These are phyloP conservation scores for Penicillium egyptiacum DNA, from an alignment of 495 filamentous ascomycete genomes.

Conservation along the genomic window DNA sequence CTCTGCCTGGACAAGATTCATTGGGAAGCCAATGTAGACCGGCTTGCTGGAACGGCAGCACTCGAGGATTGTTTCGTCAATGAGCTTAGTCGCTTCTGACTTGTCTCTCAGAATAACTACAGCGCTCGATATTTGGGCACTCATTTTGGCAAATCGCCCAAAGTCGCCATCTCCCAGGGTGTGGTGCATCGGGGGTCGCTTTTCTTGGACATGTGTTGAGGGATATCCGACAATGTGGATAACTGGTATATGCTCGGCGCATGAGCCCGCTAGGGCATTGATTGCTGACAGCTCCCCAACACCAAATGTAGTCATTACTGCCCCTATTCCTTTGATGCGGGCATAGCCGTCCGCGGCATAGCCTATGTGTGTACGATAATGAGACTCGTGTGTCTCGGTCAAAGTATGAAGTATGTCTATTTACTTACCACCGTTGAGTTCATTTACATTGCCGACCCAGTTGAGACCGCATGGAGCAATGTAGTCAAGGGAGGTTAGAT, in stretches of 20 bases:
- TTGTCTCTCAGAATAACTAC: constrained; percentile 8
- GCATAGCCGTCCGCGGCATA: constrained; percentile 84
- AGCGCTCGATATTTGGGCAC: constrained; percentile 11
- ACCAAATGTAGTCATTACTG: constrained; percentile 74
- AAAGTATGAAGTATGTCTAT: not conserved
- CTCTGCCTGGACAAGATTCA: constrained; percentile 13
- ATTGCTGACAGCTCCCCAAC: constrained; percentile 75
- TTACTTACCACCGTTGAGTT: constrained; percentile 64
- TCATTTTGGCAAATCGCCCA: constrained; percentile 35
- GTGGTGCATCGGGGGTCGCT: constrained; percentile 38
- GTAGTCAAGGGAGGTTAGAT: constrained; percentile 66
- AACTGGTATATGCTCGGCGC: constrained; percentile 72
- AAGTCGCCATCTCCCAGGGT: constrained; percentile 42
- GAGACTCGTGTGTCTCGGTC: not conserved
- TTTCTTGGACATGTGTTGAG: constrained; percentile 22
- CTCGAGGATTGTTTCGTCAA: constrained; percentile 15
- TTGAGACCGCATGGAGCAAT: constrained; percentile 57
- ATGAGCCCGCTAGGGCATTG: constrained; percentile 69
- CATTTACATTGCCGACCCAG: constrained; percentile 78
- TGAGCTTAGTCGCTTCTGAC: constrained; percentile 8
- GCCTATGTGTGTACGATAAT: not conserved
- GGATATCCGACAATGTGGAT: constrained; percentile 74
- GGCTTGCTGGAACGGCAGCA: constrained; percentile 16
- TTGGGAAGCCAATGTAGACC: constrained; percentile 17
- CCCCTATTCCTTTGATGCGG: constrained; percentile 65